Evolutionary conservation across 176 grass and related monocot genomes (phyloP).

Genomic region (Hyparrhenia diplandra): DNA sequence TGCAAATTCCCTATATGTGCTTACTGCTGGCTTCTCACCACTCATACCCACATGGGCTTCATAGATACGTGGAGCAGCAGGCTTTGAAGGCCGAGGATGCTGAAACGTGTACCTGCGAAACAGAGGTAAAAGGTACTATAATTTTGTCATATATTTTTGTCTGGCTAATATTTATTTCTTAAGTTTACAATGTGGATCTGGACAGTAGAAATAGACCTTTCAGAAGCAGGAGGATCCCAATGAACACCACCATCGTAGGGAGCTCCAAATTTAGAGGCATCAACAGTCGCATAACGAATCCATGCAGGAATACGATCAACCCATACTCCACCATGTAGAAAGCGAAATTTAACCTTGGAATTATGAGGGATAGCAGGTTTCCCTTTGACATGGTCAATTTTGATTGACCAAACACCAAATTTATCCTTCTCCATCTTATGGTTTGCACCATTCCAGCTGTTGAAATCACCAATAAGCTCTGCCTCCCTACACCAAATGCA

Average conservation of each 20-base stretch:
- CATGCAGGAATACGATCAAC: conserved; percentile 81
- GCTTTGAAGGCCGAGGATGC: conserved; percentile 65
- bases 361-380: conserved; percentile 72
- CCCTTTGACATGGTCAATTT: conserved; percentile 51
- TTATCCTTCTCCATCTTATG: conserved; percentile 74
- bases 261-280: conserved; percentile 75
- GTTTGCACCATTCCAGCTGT: conserved; percentile 75
- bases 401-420: conserved; percentile 88
- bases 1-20: conserved; percentile 88
- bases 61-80: conserved; percentile 74
- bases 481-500: conserved; percentile 62
- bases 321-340: conserved; percentile 68
- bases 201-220: conserved; percentile 53
- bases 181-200: not conserved
- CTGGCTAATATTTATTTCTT: not conserved
- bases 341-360: conserved; percentile 86
- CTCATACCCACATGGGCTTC: conserved; percentile 98
- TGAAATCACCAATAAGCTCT: conserved; percentile 91
- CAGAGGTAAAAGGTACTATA: conserved; percentile 2
- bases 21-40: conserved; percentile 60
- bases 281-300: conserved; percentile 85
- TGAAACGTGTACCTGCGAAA: conserved; percentile 69
- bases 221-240: conserved; percentile 82
- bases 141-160: conserved; percentile 1
- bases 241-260: conserved; percentile 93